Evolutionary conservation across 805 yeast species (phyloP).

Genomic region (Martiniozyma abietophila): DNA sequence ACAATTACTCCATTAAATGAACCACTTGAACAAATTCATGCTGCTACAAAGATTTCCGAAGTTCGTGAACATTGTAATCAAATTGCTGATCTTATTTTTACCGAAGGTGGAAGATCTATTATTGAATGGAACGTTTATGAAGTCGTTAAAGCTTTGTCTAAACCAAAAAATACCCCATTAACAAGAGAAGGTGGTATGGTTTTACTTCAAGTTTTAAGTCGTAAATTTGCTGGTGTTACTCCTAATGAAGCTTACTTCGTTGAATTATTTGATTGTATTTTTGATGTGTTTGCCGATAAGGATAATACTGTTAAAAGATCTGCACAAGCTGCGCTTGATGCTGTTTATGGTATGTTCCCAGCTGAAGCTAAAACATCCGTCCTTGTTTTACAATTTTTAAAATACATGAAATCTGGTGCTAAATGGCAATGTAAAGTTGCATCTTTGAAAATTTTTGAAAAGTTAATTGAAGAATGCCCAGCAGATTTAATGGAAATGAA

Average conservation of each 20-base stretch:
- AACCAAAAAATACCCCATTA: conserved; percentile 63
- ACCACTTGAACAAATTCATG: conserved; percentile 41
- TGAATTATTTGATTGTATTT: conserved; percentile 51
- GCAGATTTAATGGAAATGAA: conserved; percentile 76
- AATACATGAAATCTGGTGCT: conserved; percentile 69
- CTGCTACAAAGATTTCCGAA: conserved; percentile 43
- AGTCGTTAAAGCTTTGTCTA: conserved; percentile 54
- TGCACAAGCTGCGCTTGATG: conserved; percentile 70
- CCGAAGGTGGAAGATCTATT: conserved; percentile 39
- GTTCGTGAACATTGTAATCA: conserved; percentile 44
- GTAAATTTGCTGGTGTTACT: conserved; percentile 53
- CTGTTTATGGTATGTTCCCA: conserved; percentile 62
- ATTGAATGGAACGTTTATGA: conserved; percentile 59
- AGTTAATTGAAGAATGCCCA: conserved; percentile 68
- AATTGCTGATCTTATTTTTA: conserved; percentile 40
- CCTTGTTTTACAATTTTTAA: conserved; percentile 50
- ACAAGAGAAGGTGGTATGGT: conserved; percentile 72
- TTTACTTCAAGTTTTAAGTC: conserved; percentile 44
- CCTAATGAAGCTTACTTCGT: conserved; percentile 71
- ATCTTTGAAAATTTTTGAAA: conserved; percentile 66
- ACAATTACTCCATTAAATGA: conserved; percentile 59
- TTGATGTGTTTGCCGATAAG: conserved; percentile 76
- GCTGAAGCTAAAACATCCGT: conserved; percentile 70
- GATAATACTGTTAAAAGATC: conserved; percentile 80
- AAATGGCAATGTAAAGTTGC: conserved; percentile 90